Conservation (phyloP, 139 green algal species). For the Chlorella sp. region DNA sequence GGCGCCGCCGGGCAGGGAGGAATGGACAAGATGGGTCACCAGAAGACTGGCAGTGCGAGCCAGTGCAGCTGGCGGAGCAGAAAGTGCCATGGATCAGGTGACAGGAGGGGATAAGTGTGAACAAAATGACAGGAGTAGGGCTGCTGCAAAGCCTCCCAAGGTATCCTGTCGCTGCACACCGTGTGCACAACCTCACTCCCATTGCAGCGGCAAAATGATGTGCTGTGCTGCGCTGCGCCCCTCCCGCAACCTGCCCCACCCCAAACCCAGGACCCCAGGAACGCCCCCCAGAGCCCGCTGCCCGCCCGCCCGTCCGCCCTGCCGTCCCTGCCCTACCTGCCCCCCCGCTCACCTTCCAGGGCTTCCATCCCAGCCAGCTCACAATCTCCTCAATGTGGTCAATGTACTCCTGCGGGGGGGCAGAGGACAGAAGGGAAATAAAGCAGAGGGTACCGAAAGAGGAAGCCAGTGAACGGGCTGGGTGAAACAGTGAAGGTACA, state of each 20-base stretch:
- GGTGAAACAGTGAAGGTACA: no score
- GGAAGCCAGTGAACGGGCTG: no score
- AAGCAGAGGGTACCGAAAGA: no score
- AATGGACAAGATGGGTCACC: no score
- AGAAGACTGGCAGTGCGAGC: no score
- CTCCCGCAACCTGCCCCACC: neutral
- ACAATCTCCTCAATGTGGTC: conserved; percentile 98
- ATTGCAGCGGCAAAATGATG: neutral
- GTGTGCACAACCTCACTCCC: neutral
- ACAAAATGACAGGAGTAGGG: neutral
- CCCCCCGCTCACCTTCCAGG: conserved; percentile 72
- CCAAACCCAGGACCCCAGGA: neutral
- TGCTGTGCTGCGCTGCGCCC: no score
- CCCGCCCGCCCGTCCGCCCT: no score
- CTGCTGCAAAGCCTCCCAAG: no score
- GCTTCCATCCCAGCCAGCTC: conserved; percentile 94
- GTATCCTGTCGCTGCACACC: neutral
- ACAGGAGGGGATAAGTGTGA: neutral
- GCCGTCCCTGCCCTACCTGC: neutral
- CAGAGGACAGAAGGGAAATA: neutral
- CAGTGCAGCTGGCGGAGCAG: neutral
- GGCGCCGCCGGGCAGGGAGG: neutral
- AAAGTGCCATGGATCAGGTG: neutral
- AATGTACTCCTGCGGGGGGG: conserved; percentile 88
- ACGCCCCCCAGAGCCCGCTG: no score